Evolutionary conservation across 2,329 filamentous ascomycete genomes (phyloP).

Genomic region (Clarireedia homoeocarpa): DNA sequence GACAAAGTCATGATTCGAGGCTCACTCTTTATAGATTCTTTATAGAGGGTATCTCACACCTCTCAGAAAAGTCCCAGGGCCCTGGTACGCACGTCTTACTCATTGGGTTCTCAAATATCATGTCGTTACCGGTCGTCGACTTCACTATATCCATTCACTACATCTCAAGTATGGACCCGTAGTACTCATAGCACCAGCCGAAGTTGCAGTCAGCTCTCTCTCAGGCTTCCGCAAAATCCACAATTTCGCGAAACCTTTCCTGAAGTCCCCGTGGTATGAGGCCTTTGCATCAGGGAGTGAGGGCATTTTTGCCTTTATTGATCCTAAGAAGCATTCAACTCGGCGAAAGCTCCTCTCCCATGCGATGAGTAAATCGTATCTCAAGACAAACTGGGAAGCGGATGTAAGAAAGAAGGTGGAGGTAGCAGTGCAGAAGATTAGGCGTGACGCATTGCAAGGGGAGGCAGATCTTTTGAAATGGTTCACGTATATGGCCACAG

Average conservation of each 20-base stretch:
- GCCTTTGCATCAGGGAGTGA: rapidly evolving
- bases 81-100: background rate
- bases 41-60: background rate
- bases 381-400: background rate
- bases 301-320: background rate
- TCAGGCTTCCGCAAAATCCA: background rate
- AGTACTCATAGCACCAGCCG: background rate
- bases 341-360: background rate
- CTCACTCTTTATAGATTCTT: background rate
- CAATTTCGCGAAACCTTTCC: background rate
- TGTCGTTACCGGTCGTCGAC: background rate
- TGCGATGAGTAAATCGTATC: background rate
- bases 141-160: background rate
- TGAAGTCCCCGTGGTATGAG: background rate
- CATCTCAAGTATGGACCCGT: background rate
- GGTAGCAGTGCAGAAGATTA: conserved; percentile 37
- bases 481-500: conserved; percentile 46
- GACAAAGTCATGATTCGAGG: too few relatives aligned
- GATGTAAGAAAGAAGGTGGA: conserved; percentile 25
- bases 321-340: background rate
- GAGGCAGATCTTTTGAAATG: conserved; percentile 43
- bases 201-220: background rate
- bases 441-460: conserved; percentile 33
- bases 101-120: background rate
- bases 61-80: background rate